phyloP scores from a whole-genome alignment of 2,329 filamentous ascomycete genomes.

The Leptodontidium sp. region DNA sequence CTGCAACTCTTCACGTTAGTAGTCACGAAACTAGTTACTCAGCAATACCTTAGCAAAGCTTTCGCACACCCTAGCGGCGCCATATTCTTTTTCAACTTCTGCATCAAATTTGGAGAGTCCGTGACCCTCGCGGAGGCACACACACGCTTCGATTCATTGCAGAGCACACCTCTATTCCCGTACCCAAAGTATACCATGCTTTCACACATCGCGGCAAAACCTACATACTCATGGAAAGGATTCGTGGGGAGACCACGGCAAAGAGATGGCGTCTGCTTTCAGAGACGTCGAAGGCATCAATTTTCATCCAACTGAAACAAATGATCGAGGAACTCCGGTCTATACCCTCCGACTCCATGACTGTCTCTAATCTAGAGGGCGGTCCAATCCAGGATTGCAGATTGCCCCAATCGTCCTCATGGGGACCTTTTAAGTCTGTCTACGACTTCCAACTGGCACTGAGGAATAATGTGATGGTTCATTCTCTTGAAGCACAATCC shows the following conservation, averaged over 20 bases:
- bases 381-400: slow-evolving; percentile 8
- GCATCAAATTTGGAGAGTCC: too few relatives aligned
- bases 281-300: slow-evolving; percentile 45
- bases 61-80: too few relatives aligned
- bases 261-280: slow-evolving; percentile 26
- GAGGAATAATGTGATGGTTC: slow-evolving; percentile 14
- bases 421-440: slow-evolving; percentile 17
- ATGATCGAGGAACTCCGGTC: slow-evolving; percentile 34
- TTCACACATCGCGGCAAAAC: slow-evolving; percentile 44
- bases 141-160: slow-evolving; percentile 47
- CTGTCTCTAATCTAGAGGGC: slow-evolving; percentile 15
- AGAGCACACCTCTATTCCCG: slow-evolving; percentile 49
- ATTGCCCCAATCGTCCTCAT: neutral
- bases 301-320: slow-evolving; percentile 46
- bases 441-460: slow-evolving; percentile 23
- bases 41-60: too few relatives aligned
- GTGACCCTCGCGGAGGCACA: slow-evolving; percentile 47
- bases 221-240: slow-evolving; percentile 52
- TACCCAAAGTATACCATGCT: slow-evolving; percentile 48
- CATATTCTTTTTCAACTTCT: too few relatives aligned
- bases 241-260: slow-evolving; percentile 47
- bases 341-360: slow-evolving; percentile 1
- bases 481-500: slow-evolving; percentile 21
- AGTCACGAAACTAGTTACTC: too few relatives aligned
- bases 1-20: too few relatives aligned